These are phyloP conservation scores for Fusarium euwallaceae DNA, from an alignment of 2,329 filamentous ascomycete genomes.

Conservation along the genomic window DNA sequence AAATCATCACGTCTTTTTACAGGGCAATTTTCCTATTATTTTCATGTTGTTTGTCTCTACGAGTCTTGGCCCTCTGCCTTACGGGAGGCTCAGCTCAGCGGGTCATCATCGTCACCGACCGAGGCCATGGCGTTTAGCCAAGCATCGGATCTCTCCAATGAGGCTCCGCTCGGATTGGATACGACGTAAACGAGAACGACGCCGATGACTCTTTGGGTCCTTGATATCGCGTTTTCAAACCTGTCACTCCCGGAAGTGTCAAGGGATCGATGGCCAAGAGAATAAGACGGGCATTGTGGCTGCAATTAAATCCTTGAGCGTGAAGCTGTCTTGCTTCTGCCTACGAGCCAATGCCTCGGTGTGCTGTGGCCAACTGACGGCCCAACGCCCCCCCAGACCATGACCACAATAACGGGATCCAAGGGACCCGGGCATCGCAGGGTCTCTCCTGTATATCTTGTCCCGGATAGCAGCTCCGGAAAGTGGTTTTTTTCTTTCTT, in stretches of 20 bases:
- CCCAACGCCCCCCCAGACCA: background rate
- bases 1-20: background rate
- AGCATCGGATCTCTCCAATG: background rate
- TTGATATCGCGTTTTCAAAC: background rate
- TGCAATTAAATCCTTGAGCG: slow-evolving; percentile 6
- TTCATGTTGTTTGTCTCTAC: background rate
- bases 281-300: slow-evolving; percentile 11
- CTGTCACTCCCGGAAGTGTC: background rate
- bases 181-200: slow-evolving; percentile 1
- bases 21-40: background rate
- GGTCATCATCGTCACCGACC: slow-evolving; percentile 1
- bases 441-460: background rate
- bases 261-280: slow-evolving; percentile 18
- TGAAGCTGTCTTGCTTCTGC: background rate
- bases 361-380: background rate
- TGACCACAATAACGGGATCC: background rate
- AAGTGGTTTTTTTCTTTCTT: slow-evolving; percentile 19
- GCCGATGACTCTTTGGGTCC: background rate
- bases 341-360: background rate
- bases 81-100: background rate
- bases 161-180: background rate
- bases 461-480: slow-evolving; percentile 11
- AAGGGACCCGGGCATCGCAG: background rate
- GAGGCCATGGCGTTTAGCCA: background rate
- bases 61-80: slow-evolving; percentile 3